A percentile compares a stretch with the other conserved stretches of the same genome.
Evolutionary conservation across 139 green algal genomes (phyloP).

Genomic region (Chlamydomonas sp.): DNA sequence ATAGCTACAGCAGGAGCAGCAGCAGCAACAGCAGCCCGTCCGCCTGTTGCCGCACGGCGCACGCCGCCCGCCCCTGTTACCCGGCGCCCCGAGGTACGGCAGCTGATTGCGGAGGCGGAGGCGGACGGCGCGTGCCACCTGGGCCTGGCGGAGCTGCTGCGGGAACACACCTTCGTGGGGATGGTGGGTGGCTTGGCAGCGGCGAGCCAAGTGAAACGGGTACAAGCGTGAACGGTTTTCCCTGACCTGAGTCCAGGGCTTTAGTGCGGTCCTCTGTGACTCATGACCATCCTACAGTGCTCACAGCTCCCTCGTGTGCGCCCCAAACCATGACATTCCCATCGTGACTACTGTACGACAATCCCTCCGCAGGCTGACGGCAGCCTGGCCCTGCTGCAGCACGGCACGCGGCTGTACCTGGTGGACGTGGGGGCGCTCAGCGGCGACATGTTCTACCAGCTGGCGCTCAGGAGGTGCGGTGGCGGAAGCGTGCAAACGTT

Average conservation of each 20-base stretch:
- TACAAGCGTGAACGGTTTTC: too few relatives aligned
- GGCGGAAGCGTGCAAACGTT: too few relatives aligned
- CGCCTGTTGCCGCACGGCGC: neutral
- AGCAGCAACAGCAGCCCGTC: neutral
- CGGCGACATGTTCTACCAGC: constrained; percentile 91
- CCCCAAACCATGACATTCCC: neutral
- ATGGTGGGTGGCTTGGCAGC: constrained; percentile 57
- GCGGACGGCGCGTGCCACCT: constrained; percentile 47
- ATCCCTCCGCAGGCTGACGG: constrained; percentile 65
- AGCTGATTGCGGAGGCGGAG: constrained; percentile 69
- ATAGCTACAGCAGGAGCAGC: too few relatives aligned
- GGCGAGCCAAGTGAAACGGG: too few relatives aligned
- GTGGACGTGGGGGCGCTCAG: constrained; percentile 71
- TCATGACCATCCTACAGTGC: neutral
- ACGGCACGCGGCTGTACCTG: constrained; percentile 89
- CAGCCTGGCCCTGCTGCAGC: constrained; percentile 79
- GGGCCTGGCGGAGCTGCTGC: constrained; percentile 78
- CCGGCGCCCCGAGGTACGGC: constrained; percentile 27
- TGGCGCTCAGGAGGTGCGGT: constrained; percentile 71
- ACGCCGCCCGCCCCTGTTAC: constrained; percentile 13
- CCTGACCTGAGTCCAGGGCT: too few relatives aligned
- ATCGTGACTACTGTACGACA: neutral
- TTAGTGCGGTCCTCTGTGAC: neutral
- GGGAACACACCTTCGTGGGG: constrained; percentile 82
- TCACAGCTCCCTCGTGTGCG: neutral